Evolutionary conservation across 768 basidiomycete genomes (phyloP), one percentile per base, ranked within the genome.

Genomic region (Psilocybe azurescens): DNA sequence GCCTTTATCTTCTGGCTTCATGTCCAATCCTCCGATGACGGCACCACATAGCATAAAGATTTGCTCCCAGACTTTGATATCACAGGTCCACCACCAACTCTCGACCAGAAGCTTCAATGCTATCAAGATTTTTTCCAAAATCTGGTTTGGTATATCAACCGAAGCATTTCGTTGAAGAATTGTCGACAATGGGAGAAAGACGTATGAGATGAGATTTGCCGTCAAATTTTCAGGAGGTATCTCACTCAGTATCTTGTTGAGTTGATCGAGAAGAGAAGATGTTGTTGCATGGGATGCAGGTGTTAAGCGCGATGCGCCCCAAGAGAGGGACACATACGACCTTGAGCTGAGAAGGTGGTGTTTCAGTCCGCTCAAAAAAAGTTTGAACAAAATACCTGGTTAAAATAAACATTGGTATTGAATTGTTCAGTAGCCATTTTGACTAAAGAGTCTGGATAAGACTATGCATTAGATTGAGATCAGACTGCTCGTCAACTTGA

Each of bases 81-180:
- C 92, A 70, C 89, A 89, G 18, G 79, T 78, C 91, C 91, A 93
- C 93, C 94, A 95, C 89, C 93, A 94, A n/a, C 80, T 77, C 18
- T 87, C 81, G 65, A 83, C 86, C 28, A 98, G 79, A 1, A 83
- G 67, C 2, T 77, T 71, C 32, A 97, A 77, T 11, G 84, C 77
- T 28, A 79, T 67, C 61, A 97, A 79, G 20, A 95, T 74, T 58
- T 83, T 86, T 74, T 97, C 93, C 51, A 97, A 77, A 32, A 95
- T 76, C 67, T 89, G 89, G 68, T 95, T 89, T 7, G 94, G 90
- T 51, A 97, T 89, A 13, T 83, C 78, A 5, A 82, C 70, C 2
- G 88, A 83, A 14, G 83, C 69, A 71, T 95, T 94, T 33, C 92
- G 88, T 53, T 90, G 88, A 38, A 98, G 82, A 53, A 97, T 86